Conservation (phyloP, 1,284 basidiomycete species). For the Inonotus hispidus region DNA sequence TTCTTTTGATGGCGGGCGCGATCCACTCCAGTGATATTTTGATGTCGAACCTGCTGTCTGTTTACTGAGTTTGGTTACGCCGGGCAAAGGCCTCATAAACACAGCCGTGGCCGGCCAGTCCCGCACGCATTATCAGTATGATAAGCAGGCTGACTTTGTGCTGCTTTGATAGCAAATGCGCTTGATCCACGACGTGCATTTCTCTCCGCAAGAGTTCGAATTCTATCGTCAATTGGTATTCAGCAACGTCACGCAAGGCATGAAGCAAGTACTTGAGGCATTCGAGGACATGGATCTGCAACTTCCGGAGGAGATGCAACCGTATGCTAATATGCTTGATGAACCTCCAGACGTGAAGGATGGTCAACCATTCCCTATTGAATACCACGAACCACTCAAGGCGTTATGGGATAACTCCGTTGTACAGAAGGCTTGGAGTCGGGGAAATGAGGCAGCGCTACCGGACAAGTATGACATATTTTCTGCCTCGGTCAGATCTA, state of each 20-base stretch:
- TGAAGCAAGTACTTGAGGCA: conserved; percentile 78
- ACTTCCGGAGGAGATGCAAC: conserved; percentile 54
- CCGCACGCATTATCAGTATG: background rate
- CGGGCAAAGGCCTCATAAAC: background rate
- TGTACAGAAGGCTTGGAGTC: conserved; percentile 66
- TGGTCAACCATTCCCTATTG: conserved; percentile 69
- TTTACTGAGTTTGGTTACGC: background rate
- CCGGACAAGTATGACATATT: conserved; percentile 72
- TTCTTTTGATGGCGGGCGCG: background rate
- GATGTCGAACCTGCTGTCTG: background rate
- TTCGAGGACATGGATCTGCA: conserved; percentile 85
- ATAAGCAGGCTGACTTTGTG: background rate
- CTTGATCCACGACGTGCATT: conserved; percentile 76
- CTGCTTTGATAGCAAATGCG: conserved; percentile 72
- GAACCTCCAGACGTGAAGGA: conserved; percentile 70
- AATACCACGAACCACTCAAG: conserved; percentile 62
- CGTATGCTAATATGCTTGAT: conserved; percentile 57
- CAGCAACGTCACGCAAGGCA: conserved; percentile 82
- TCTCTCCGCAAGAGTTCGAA: conserved; percentile 72
- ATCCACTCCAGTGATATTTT: background rate
- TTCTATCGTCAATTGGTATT: conserved; percentile 85
- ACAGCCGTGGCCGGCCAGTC: background rate
- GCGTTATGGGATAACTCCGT: conserved; percentile 75
- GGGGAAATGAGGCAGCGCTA: conserved; percentile 82
- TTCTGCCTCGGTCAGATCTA: conserved; percentile 2